These are phyloP conservation scores for Punica granatum DNA, from an alignment of 345 rosid species.

Conservation along the genomic window DNA sequence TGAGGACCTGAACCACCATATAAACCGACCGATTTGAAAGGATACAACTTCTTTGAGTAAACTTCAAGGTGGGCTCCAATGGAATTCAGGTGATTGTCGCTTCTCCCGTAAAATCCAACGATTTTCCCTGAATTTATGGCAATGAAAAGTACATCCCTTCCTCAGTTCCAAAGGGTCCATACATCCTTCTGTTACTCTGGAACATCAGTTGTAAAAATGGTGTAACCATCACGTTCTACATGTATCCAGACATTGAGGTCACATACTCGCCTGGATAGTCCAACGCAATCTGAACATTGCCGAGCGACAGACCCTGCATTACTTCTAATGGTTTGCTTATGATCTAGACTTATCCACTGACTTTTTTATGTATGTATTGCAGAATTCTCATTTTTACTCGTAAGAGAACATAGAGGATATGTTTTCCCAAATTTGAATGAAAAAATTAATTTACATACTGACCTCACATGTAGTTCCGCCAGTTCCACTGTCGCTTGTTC, in stretches of 20 bases:
- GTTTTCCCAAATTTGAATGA: too few relatives aligned
- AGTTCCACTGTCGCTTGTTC: not conserved
- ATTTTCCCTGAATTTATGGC: slow-evolving; percentile 2
- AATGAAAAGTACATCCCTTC: not conserved
- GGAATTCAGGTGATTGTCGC: not conserved
- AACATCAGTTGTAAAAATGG: not conserved
- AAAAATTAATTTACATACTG: not conserved
- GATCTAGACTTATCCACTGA: too few relatives aligned
- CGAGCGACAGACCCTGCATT: not conserved
- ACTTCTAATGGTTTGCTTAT: not conserved
- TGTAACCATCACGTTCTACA: not conserved
- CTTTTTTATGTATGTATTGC: too few relatives aligned
- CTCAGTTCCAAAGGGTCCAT: not conserved
- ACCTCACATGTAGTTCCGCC: not conserved
- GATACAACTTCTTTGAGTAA: slow-evolving; percentile 3
- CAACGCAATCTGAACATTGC: not conserved
- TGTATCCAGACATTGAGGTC: not conserved
- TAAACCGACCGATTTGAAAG: slow-evolving; percentile 2
- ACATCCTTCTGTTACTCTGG: not conserved
- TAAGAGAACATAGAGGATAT: too few relatives aligned
- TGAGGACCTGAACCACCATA: not conserved
- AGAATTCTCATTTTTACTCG: too few relatives aligned
- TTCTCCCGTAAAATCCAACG: not conserved
- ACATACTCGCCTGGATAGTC: not conserved
- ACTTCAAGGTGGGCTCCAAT: slow-evolving; percentile 4